Evolutionary conservation across 1,139 yeast genomes (phyloP).

Genomic region (Tardiomyces depauwii): DNA sequence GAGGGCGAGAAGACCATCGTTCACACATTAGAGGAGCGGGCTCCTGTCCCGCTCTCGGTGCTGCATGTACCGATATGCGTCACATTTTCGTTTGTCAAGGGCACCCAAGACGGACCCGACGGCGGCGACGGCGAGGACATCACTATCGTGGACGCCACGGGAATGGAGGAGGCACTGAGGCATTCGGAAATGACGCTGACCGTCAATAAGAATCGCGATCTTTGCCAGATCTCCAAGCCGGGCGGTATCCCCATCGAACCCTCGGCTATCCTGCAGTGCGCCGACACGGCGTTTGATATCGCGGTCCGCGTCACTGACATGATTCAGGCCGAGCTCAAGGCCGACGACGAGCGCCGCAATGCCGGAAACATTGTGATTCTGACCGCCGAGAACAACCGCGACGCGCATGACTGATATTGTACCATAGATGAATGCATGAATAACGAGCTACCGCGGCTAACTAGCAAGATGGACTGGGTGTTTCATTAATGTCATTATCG

Average conservation of each 20-base stretch:
- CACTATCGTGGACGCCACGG: slow-evolving; percentile 58
- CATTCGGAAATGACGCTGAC: slow-evolving; percentile 80
- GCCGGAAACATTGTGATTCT: slow-evolving; percentile 22
- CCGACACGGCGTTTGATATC: slow-evolving; percentile 51
- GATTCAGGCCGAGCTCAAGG: slow-evolving; percentile 45
- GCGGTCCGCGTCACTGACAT: slow-evolving; percentile 56
- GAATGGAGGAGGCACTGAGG: slow-evolving; percentile 64
- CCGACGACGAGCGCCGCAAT: slow-evolving; percentile 36
- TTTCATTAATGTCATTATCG: no score
- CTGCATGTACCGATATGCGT: slow-evolving; percentile 86
- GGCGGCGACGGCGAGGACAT: slow-evolving; percentile 18
- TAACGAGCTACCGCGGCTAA: no score
- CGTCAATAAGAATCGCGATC: slow-evolving; percentile 76
- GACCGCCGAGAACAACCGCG: slow-evolving; percentile 24
- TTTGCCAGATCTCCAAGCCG: slow-evolving; percentile 80
- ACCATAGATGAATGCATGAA: no score
- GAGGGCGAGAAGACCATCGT: slow-evolving; percentile 59
- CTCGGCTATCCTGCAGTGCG: slow-evolving; percentile 52
- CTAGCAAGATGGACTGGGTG: no score
- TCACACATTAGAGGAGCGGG: slow-evolving; percentile 64
- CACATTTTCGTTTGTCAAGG: slow-evolving; percentile 73
- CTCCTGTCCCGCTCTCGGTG: slow-evolving; percentile 76
- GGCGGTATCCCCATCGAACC: slow-evolving; percentile 89
- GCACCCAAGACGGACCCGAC: slow-evolving; percentile 6
- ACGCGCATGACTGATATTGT: background rate